Evolutionary conservation across 257 asterid species (phyloP).

Genomic region (Solanum gracilifrons): DNA sequence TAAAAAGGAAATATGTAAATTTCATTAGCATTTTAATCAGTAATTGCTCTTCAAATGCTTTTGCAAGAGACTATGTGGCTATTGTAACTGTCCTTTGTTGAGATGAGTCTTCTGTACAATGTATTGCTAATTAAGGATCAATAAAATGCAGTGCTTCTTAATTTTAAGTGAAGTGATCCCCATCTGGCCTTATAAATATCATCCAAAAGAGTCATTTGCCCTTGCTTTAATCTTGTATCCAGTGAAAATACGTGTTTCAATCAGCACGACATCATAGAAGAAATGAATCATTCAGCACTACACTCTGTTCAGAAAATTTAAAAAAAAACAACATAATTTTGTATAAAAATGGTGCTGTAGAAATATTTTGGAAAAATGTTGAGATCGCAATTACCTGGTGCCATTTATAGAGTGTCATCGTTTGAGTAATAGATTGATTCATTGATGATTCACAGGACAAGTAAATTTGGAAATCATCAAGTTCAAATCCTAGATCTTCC

Average conservation of each 20-base stretch:
- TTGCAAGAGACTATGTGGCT: neutral
- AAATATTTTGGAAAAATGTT: neutral
- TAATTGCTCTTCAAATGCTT: neutral
- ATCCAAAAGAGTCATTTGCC: neutral
- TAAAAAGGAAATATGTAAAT: neutral
- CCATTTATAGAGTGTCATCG: neutral
- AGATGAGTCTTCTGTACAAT: neutral
- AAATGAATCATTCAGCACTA: conserved; percentile 10
- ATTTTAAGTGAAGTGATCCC: neutral
- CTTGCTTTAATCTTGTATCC: neutral
- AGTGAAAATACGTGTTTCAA: neutral
- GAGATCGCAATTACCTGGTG: neutral
- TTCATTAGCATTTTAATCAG: neutral
- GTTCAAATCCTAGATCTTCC: neutral
- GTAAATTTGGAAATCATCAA: neutral
- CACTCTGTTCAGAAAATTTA: neutral
- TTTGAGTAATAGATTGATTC: neutral
- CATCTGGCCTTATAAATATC: neutral
- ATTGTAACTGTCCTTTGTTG: neutral
- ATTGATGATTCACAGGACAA: neutral
- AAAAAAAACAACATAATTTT: neutral
- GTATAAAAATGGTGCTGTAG: neutral
- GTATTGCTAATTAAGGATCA: neutral
- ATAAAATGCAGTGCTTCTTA: neutral
- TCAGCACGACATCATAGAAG: conserved; percentile 15